Base-by-base conservation (phyloP, 1,139 yeast species). In the Chernovozyma sophiae-reginae region DNA sequence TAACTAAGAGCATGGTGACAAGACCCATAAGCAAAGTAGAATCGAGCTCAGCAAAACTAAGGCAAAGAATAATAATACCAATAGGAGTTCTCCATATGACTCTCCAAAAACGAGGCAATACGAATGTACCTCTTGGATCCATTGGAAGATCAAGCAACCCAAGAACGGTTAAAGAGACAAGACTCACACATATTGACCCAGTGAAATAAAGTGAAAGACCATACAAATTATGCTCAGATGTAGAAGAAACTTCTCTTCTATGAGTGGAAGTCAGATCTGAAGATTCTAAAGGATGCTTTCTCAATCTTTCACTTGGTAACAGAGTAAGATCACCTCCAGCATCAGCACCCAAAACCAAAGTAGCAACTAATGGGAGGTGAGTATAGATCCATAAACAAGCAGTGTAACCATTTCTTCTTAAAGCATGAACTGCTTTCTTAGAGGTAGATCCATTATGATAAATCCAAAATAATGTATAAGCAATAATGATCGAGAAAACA, bases 341-440 rank as follows among this genome's bases (percentile, higher is more conserved):
- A 58, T 79, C 85, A 1, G 85, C 86, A 22, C 80, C 72, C 38
- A 79, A 60, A 31, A 77, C 70, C 42, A 77, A 52, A 11, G 72
- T 52, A 0, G 74, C 79, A 34, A 77, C 65, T 30, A 78, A 55
- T 0, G 83, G 81, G 26, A 78, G 48, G 46, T 80, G 86, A 6
- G 58, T 38, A 46, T 69, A 67, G 6, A 76, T 60, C 74, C 77
- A 80, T 0, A 47, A 2, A 28, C 68, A 51, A 0, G 84, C 83
- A 1, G 77, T 59, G 24, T 42, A 39, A 0, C 70, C 77, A 27
- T 68, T 64, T 39, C 76, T 60, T 48, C 86, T 62, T 30, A 79
- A 53, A 0, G 85, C 76, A 57, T 79, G 86, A 3, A 69, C 62
- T 0, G 81, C 79, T 34, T 49, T 64, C 17, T 51, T 45, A 12